Percentiles rank a stretch among this genome's conserved stretches.
These are phyloP conservation scores for Aspergillus flavus DNA, from an alignment of 2,329 filamentous ascomycete genomes.

Conservation along the genomic window DNA sequence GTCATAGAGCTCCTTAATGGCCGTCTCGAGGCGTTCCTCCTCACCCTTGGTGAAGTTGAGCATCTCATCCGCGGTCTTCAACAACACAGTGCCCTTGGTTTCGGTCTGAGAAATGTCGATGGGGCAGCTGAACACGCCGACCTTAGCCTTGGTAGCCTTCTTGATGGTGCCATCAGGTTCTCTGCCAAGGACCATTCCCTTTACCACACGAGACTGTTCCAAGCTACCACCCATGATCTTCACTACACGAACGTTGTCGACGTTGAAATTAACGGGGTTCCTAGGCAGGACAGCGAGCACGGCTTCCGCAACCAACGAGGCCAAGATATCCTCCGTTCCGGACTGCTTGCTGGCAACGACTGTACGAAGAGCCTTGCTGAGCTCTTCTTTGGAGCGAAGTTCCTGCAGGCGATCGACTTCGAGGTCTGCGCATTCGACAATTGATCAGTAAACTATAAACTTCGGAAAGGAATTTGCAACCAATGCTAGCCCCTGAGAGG, in stretches of 20 bases:
- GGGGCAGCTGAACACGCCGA: slow-evolving; percentile 93
- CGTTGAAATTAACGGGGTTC: slow-evolving; percentile 94
- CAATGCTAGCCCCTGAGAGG: slow-evolving; percentile 12
- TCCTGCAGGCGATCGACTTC: slow-evolving; percentile 89
- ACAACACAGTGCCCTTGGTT: slow-evolving; percentile 95
- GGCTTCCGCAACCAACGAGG: slow-evolving; percentile 81
- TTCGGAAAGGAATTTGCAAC: neutral
- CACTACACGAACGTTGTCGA: slow-evolving; percentile 97
- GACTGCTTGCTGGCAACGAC: slow-evolving; percentile 97
- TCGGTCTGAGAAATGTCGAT: slow-evolving; percentile 96
- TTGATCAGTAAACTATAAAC: neutral
- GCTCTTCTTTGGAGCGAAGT: slow-evolving; percentile 75
- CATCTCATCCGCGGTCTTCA: slow-evolving; percentile 99
- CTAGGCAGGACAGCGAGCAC: slow-evolving; percentile 89
- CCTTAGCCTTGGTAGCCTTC: slow-evolving; percentile 90
- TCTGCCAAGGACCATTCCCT: slow-evolving; percentile 97
- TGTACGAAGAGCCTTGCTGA: slow-evolving; percentile 93
- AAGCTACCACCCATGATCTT: slow-evolving; percentile 99
- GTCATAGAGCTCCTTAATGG: slow-evolving; percentile 95
- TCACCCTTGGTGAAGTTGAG: slow-evolving; percentile 97
- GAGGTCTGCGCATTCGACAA: slow-evolving; percentile 60
- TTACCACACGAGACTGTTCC: slow-evolving; percentile 91
- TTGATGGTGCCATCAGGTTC: slow-evolving; percentile 92
- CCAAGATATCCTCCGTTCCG: slow-evolving; percentile 86
- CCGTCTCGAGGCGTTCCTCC: slow-evolving; percentile 84